Evolutionary conservation across 1,284 basidiomycete genomes (phyloP).

Genomic region (Psilocybe mexicana): DNA sequence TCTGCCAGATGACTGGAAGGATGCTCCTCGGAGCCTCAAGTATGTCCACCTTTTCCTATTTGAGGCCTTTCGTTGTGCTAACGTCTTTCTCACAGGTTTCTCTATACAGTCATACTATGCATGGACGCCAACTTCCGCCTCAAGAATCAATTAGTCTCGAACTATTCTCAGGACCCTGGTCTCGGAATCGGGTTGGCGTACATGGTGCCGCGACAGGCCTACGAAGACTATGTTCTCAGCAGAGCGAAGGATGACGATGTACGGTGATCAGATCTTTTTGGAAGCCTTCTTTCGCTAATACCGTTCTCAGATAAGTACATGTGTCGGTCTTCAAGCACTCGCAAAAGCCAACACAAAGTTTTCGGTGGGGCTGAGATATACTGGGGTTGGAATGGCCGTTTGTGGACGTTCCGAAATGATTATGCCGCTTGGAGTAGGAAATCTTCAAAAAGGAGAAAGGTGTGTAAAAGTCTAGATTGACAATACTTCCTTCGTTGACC

Average conservation of each 20-base stretch:
- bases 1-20: constrained; percentile 8
- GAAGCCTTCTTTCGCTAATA: neutral
- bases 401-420: constrained; percentile 3
- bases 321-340: neutral
- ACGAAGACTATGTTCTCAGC: neutral
- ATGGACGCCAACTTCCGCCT: neutral
- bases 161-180: constrained; percentile 4
- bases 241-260: neutral
- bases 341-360: neutral
- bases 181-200: constrained; percentile 10
- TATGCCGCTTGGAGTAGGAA: neutral
- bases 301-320: neutral
- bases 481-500: neutral
- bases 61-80: too few species aligned
- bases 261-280: neutral
- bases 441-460: constrained; percentile 7
- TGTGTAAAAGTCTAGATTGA: neutral
- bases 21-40: too few species aligned
- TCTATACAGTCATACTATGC: too few species aligned
- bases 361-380: neutral
- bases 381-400: neutral
- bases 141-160: constrained; percentile 1
- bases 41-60: too few species aligned
- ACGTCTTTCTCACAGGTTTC: too few species aligned
- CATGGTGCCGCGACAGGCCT: constrained; percentile 7